A percentile compares a stretch with the other conserved stretches of the same genome.
These are phyloP conservation scores for Bacidia gigantensis DNA, from an alignment of 495 filamentous ascomycete species.

Conservation along the genomic window DNA sequence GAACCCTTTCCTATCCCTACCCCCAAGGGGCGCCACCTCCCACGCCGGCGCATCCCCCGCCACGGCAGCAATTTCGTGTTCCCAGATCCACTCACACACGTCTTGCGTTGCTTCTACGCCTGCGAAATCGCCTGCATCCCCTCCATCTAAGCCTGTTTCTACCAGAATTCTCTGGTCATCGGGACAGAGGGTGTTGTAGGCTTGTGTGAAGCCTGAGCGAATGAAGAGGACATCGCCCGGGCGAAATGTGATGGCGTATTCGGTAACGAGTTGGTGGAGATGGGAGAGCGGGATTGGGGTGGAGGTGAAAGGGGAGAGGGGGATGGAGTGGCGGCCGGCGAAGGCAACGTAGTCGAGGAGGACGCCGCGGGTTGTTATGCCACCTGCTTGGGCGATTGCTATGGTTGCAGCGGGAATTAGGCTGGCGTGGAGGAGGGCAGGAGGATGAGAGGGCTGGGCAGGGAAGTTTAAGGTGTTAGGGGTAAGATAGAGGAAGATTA, in stretches of 20 bases:
- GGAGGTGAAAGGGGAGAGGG: slow-evolving; percentile 24
- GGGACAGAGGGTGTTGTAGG: slow-evolving; percentile 25
- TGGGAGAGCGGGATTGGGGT: slow-evolving; percentile 28
- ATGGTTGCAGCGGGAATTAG: slow-evolving; percentile 10
- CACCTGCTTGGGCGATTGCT: slow-evolving; percentile 21
- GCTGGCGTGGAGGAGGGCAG: not conserved
- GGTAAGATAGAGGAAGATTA: too few species aligned
- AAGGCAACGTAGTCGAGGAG: slow-evolving; percentile 43
- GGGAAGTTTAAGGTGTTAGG: not conserved
- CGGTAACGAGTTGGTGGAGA: slow-evolving; percentile 27
- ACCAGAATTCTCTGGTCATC: slow-evolving; percentile 23
- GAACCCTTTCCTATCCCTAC: slow-evolving; percentile 7
- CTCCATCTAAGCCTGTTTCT: too few species aligned
- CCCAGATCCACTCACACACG: slow-evolving; percentile 36
- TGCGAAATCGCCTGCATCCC: slow-evolving; percentile 23
- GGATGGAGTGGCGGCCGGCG: slow-evolving; percentile 27
- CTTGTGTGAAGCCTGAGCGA: slow-evolving; percentile 33
- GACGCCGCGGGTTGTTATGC: slow-evolving; percentile 42
- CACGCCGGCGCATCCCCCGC: slow-evolving; percentile 36
- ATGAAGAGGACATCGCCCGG: slow-evolving; percentile 44
- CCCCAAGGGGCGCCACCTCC: slow-evolving; percentile 27
- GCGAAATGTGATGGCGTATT: slow-evolving; percentile 25
- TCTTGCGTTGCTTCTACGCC: slow-evolving; percentile 33
- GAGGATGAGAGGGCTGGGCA: not conserved
- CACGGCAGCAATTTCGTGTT: slow-evolving; percentile 36